Percentiles rank a stretch among this genome's conserved stretches.
These are phyloP conservation scores for Choricystis sp. DNA, from an alignment of 139 green algal species.

Conservation along the genomic window DNA sequence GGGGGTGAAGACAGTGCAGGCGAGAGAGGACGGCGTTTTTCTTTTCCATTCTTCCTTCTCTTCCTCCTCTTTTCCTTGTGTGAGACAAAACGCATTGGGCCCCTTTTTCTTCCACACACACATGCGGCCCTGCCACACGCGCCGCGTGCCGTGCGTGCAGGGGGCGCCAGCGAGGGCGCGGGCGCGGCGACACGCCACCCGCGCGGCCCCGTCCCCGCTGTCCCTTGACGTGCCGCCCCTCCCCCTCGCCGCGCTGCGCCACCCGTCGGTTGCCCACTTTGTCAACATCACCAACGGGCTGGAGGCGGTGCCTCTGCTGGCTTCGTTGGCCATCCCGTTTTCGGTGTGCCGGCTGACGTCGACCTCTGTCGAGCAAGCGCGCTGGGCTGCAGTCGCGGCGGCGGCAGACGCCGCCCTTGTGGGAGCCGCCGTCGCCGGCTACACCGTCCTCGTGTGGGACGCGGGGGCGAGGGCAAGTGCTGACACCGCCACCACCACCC, in stretches of 20 bases:
- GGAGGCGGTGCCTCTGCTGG: conserved; percentile 34
- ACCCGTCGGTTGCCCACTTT: conserved; percentile 20
- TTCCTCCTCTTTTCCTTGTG: no score
- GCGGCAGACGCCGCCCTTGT: conserved; percentile 40
- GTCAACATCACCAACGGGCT: conserved; percentile 54
- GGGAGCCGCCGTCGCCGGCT: conserved; percentile 34
- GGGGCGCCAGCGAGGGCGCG: no score
- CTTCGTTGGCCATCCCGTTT: conserved; percentile 27
- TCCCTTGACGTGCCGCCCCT: background rate
- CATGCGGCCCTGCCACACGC: background rate
- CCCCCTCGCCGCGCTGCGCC: background rate
- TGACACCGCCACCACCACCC: no score
- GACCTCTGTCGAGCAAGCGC: conserved; percentile 49
- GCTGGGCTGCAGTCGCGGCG: conserved; percentile 32
- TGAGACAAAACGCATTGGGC: no score
- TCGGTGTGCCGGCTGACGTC: conserved; percentile 36
- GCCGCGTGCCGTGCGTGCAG: no score
- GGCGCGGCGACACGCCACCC: background rate
- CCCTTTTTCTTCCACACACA: no score
- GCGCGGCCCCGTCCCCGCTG: no score
- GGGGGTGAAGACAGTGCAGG: background rate
- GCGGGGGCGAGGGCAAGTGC: conserved; percentile 29
- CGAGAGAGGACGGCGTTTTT: background rate
- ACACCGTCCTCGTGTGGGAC: conserved; percentile 44
- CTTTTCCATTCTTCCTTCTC: no score